Base-by-base conservation (phyloP, 179 eudicot species). In the Nepenthes alata region DNA sequence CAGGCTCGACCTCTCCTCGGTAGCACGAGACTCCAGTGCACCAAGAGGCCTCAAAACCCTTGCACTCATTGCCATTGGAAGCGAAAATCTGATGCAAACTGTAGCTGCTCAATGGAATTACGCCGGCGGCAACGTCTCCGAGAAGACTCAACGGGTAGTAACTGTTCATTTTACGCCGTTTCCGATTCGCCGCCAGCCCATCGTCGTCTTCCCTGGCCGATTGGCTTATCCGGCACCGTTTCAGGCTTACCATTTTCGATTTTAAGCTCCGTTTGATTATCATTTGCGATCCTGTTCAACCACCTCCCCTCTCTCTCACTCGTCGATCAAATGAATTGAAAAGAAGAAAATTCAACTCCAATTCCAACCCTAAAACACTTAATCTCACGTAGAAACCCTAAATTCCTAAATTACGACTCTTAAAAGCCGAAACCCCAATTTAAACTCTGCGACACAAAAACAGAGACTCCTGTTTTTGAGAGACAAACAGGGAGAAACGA, bases 181-280 rank as follows among this genome's bases (percentile, higher is more conserved):
- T 39, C 69, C 53, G 49, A 25, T 47, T 48, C 11, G 6, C 14
- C 3, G 53, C 51, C 38, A 15, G 39, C 47, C 34, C 36, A 12
- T 83, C 88, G 25, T 82, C 88, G 44, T 81, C 93, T 90, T 39
- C 74, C 9, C 69, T 82, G 0, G 79, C 77, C 1, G 85, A 71
- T 59, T 80, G 93, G 45, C 70, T 70, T 25, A 53, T 70, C 53
- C 95, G 75, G 67, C 91, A 85, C 77, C 97, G 87, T 71, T 91
- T 87, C 63, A 84, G 60, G 62, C 73, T 68, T 74, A 93, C 95
- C 96, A 91, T 94, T 94, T 75, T 82, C 65, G 91, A 75, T 85
- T 94, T 94, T 76, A 87, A 78, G 71, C 75, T 83, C 61, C 86
- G 75, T 83, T 94, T 94, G 59, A 94, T 87, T 59, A 94, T 94